Evolutionary conservation across 768 basidiomycete genomes (phyloP), one percentile per base, ranked within the genome.

Genomic region (Cyclocybe aegerita): DNA sequence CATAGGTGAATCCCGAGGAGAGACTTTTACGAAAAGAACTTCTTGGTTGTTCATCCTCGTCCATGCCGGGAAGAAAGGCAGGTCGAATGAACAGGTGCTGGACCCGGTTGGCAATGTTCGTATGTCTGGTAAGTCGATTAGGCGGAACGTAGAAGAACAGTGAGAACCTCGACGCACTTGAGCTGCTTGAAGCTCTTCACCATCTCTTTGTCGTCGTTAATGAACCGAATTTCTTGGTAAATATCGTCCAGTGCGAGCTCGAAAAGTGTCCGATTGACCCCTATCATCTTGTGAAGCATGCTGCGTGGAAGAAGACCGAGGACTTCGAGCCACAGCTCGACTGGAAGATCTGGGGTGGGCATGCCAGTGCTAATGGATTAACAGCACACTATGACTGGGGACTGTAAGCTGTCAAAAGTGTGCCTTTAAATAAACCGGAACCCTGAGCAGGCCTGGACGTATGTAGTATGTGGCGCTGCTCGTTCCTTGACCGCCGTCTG

Each of bases 211-310:
- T 61, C 61, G 38, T 61, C 59, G 3, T 54, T 43, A n/a, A 62
- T 56, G n/a, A 70, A 56, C 38, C 63, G 53, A 8, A 68, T 47
- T 46, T 67, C 66, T 29, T 60, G 54, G 43, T 67, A 70, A 16
- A 64, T 57, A 35, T 67, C 62, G 23, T 64, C 48, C 54, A 68
- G 53, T 2, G 60, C 67, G 12, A 70, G 53, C 42, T 67, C 60
- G 39, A 68, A 70, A 5, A 68, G 55, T 7, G 43, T 41, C 23
- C 66, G 57, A 35, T 64, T 70, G 11, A 68, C 45, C 7, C 67
- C 64, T 39, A 66, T 56, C 54, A 67, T 49, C 45, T 58, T 67
- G 30, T 56, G 58, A n/a, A 63, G 40, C 4, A 48, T 50, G 31
- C 48, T 46, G 12, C 49, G 49, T 12, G 63, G 65, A 14, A 65